Base-by-base conservation (phyloP, 2,329 filamentous ascomycete species). In the Colletotrichum chlorophyti region DNA sequence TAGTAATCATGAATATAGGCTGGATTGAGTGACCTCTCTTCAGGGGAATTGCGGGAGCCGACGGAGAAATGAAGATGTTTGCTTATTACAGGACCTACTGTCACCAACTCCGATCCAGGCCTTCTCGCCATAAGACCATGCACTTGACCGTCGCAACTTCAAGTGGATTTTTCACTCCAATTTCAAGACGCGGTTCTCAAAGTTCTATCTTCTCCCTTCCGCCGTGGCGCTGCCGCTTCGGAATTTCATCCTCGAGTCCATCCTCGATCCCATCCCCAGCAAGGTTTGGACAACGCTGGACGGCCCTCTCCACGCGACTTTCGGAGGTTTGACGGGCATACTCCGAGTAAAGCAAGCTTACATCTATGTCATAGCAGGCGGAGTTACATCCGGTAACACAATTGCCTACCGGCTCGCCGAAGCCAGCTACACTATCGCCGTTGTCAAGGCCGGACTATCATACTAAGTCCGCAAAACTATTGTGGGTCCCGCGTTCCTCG, bases 401-500 rank as follows among this genome's bases (percentile, higher is more conserved):
- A 48, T 77, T 1, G 74, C 69, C 6, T 64, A 61, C 21, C 67
- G 74, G 5, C 65, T 77, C 0, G 69, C 72, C 6, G 35, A 51
- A 27, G 63, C 67, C 26, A 66, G 64, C 3, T 64, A 52, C 35
- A 62, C 61, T 3, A 73, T 77, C 17, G 73, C 74, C 17, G 67
- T 76, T 4, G 63, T 77, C 17, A 74, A 77, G 60, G 74, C 73
- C 3, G 74, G 74, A 4, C 53, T 50, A 2, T 72, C 71, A 23
- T 67, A 70, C 38, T 68, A 76, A 57, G 53, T 70, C 17, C 43
- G 53, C 12, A 71, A 71, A 49, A 35, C 48, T 5, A 15, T 51
- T 9, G 26, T 51, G 8, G 48, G 37, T 15, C 37, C 37, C 11
- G 37, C 48, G 14, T 37, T 37, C 7, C 37, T 43, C 5, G 63